Percentiles rank a stretch among this genome's conserved stretches.
These are phyloP conservation scores for Syzygium oleosum DNA, from an alignment of 345 rosid genomes.

Conservation along the genomic window DNA sequence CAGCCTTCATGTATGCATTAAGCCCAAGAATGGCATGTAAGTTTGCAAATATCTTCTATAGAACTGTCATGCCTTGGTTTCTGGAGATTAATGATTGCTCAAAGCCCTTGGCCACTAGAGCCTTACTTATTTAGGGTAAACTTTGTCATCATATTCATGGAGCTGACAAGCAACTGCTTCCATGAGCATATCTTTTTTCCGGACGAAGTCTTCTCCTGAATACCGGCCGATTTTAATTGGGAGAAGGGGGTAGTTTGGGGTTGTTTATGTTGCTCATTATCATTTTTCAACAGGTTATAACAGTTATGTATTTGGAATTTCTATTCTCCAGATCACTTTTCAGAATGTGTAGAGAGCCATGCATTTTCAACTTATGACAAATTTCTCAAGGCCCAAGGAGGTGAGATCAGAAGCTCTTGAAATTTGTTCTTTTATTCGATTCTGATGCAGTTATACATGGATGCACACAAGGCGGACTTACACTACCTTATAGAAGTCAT, in stretches of 20 bases:
- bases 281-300: background rate
- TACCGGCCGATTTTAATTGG: background rate
- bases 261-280: background rate
- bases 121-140: background rate
- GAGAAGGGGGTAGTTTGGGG: background rate
- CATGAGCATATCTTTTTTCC: background rate
- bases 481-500: background rate
- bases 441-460: background rate
- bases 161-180: background rate
- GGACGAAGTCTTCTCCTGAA: background rate
- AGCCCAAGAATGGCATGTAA: slow-evolving; percentile 99
- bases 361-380: slow-evolving; percentile 95
- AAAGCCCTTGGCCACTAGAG: background rate
- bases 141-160: background rate
- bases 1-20: slow-evolving; percentile 68
- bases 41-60: slow-evolving; percentile 10
- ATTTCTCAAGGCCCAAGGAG: slow-evolving; percentile 80
- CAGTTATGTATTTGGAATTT: background rate
- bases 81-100: background rate
- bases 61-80: background rate
- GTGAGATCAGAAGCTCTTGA: slow-evolving; percentile 23
- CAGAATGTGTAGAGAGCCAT: slow-evolving; percentile 92
- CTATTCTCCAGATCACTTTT: slow-evolving; percentile 71
- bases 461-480: background rate
- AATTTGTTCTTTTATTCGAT: background rate